phyloP scores from a whole-genome alignment of 768 basidiomycete genomes.

The Trametes meyenii region DNA sequence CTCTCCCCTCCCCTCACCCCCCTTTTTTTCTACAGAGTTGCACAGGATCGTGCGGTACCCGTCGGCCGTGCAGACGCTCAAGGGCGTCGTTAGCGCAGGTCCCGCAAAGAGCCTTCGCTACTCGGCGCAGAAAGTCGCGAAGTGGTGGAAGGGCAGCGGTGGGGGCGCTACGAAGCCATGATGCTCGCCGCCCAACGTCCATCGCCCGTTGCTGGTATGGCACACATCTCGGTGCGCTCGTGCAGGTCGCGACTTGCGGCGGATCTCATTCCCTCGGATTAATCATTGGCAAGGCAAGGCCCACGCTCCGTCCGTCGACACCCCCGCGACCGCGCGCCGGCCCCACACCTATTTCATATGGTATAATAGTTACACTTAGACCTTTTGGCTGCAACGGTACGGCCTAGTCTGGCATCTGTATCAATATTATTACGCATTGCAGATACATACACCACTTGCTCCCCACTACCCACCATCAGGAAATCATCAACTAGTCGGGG shows the following conservation, averaged over 20 bases:
- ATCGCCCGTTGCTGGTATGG: neutral
- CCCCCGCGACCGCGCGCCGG: neutral
- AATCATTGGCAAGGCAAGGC: too few species aligned
- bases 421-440: conserved; percentile 21
- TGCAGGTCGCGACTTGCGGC: conserved; percentile 15
- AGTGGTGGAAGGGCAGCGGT: conserved; percentile 65
- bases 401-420: conserved; percentile 23
- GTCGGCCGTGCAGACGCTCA: conserved; percentile 81
- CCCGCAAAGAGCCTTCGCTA: conserved; percentile 79
- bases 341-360: conserved; percentile 5
- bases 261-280: neutral
- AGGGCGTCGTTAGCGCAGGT: conserved; percentile 86
- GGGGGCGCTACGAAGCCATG: conserved; percentile 7
- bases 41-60: conserved; percentile 77
- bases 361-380: conserved; percentile 21
- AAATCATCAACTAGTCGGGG: too few species aligned
- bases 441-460: conserved; percentile 16
- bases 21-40: conserved; percentile 59
- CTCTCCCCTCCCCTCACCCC: too few species aligned
- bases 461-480: too few species aligned
- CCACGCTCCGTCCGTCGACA: too few species aligned
- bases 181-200: neutral
- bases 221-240: conserved; percentile 1
- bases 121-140: conserved; percentile 72
- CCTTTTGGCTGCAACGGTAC: conserved; percentile 6